Percentiles rank a stretch among this genome's conserved stretches.
phyloP scores from a whole-genome alignment of 768 basidiomycete species.

The Lactifluus piperatus region DNA sequence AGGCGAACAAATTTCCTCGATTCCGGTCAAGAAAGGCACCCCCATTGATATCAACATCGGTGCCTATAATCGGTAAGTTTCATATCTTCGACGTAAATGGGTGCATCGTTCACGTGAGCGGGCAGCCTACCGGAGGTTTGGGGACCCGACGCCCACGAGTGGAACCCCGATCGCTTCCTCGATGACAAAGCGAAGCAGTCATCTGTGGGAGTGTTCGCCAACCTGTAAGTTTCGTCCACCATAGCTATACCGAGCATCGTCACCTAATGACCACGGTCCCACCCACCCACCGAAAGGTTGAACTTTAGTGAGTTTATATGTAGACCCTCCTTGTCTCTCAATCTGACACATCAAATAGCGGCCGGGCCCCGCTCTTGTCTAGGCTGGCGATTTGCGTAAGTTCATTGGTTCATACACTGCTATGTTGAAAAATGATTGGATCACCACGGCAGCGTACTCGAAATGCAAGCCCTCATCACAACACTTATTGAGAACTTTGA shows the following conservation, averaged over 20 bases:
- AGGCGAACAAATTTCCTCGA: slow-evolving; percentile 10
- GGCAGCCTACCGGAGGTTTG: slow-evolving; percentile 15
- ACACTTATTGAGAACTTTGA: slow-evolving; percentile 18
- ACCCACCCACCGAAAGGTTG: slow-evolving; percentile 5
- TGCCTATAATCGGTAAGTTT: slow-evolving; percentile 13
- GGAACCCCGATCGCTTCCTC: slow-evolving; percentile 19
- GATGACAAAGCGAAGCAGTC: slow-evolving; percentile 15
- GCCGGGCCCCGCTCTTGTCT: slow-evolving; percentile 16
- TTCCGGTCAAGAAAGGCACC: slow-evolving; percentile 18
- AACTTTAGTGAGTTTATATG: slow-evolving; percentile 14
- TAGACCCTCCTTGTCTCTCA: not conserved
- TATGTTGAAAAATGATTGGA: not conserved
- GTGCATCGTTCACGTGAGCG: not conserved
- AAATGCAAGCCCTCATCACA: slow-evolving; percentile 2
- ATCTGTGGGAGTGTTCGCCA: slow-evolving; percentile 14
- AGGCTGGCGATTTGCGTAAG: slow-evolving; percentile 17
- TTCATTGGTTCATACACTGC: not conserved
- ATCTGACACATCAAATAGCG: slow-evolving; percentile 5
- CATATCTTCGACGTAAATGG: not conserved
- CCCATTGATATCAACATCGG: slow-evolving; percentile 11
- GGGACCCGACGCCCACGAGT: slow-evolving; percentile 16
- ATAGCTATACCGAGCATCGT: too few species aligned
- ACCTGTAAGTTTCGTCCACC: slow-evolving; percentile 8
- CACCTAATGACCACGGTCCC: not conserved
- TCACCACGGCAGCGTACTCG: slow-evolving; percentile 12